Evolutionary conservation across 805 yeast genomes (phyloP).

Genomic region (Candida coquimbonensis): DNA sequence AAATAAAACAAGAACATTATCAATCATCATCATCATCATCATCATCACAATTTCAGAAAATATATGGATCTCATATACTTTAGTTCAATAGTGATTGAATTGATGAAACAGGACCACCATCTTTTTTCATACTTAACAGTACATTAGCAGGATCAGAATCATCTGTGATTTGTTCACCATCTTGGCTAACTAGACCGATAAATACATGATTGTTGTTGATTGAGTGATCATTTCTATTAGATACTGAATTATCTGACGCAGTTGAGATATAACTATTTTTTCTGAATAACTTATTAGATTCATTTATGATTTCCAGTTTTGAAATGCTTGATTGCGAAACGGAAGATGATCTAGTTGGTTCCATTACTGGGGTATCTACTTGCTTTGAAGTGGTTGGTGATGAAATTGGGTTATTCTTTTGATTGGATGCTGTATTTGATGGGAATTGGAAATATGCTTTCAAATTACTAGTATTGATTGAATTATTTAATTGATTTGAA

Average conservation of each 20-base stretch:
- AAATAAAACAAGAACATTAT: no score
- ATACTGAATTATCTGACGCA: neutral
- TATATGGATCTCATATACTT: no score
- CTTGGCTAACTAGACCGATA: neutral
- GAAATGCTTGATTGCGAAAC: neutral
- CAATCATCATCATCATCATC: no score
- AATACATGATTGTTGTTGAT: neutral
- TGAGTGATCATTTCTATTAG: neutral
- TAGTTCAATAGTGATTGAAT: slow-evolving; percentile 20
- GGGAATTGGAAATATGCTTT: slow-evolving; percentile 19
- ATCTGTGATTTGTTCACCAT: neutral
- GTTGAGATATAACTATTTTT: no score
- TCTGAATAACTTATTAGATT: neutral
- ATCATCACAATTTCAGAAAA: no score
- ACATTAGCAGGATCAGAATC: slow-evolving; percentile 15
- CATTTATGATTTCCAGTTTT: neutral
- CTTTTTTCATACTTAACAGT: slow-evolving; percentile 17
- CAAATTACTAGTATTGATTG: neutral
- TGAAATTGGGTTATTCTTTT: neutral
- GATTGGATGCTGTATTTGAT: neutral
- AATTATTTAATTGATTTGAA: neutral
- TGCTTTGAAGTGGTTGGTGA: neutral
- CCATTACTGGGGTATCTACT: neutral
- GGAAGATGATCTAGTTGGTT: neutral
- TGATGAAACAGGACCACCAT: slow-evolving; percentile 13